A percentile compares a stretch with the other conserved stretches of the same genome.
Conservation (phyloP, 805 yeast species). For the Ogataea nitratoaversa region DNA sequence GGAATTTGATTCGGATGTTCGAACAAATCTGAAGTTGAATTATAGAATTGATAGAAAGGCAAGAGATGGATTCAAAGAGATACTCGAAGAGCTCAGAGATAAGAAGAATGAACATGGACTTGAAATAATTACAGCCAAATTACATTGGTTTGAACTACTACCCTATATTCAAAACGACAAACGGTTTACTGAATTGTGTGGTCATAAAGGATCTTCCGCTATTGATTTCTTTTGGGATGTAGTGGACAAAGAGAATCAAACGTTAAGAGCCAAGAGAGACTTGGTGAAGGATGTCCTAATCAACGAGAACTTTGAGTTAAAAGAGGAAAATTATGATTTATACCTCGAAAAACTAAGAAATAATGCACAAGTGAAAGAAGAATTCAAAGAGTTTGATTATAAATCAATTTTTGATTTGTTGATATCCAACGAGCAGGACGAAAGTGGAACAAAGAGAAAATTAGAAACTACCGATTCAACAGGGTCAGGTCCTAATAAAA, state of each 20-base stretch:
- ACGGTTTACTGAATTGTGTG: constrained; percentile 58
- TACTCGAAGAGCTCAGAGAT: constrained; percentile 36
- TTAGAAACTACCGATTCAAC: constrained; percentile 4
- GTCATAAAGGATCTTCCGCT: constrained; percentile 75
- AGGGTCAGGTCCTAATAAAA: constrained; percentile 9
- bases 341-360: not conserved
- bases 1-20: constrained; percentile 26
- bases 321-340: not conserved
- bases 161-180: constrained; percentile 48
- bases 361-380: not conserved
- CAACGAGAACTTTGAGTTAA: constrained; percentile 13
- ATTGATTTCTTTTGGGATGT: constrained; percentile 73
- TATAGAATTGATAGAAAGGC: constrained; percentile 60
- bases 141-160: constrained; percentile 58
- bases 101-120: constrained; percentile 15
- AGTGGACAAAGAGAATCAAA: constrained; percentile 56
- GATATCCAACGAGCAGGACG: constrained; percentile 1
- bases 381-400: constrained; percentile 14
- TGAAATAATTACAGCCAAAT: constrained; percentile 40
- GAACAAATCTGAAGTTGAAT: constrained; percentile 35
- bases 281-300: constrained; percentile 49
- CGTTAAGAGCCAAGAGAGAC: constrained; percentile 55
- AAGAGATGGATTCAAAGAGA: constrained; percentile 51
- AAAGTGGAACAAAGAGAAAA: constrained; percentile 7
- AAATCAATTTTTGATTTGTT: constrained; percentile 17